phyloP scores from a whole-genome alignment of 495 filamentous ascomycete genomes.

The Daldinia loculata region DNA sequence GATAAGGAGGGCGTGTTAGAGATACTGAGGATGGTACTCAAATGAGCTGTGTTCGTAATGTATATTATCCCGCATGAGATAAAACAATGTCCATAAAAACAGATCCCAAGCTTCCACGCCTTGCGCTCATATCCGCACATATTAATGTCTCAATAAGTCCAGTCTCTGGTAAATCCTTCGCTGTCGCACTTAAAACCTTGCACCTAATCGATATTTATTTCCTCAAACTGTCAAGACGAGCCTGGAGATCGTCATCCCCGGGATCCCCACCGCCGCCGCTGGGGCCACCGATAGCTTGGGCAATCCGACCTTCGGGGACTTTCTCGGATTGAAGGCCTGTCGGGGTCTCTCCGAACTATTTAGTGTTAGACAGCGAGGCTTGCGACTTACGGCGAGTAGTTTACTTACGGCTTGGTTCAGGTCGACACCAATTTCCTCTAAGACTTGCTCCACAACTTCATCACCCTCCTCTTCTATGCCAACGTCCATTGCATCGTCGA shows the following conservation, averaged over 20 bases:
- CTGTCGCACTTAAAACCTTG: conserved; percentile 13
- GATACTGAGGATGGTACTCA: conserved; percentile 43
- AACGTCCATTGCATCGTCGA: conserved; percentile 95
- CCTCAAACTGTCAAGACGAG: conserved; percentile 80
- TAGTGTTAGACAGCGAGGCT: conserved; percentile 21
- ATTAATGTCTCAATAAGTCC: conserved; percentile 9
- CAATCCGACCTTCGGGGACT: conserved; percentile 70
- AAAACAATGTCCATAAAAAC: conserved; percentile 20
- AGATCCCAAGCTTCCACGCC: conserved; percentile 12
- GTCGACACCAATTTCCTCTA: conserved; percentile 97
- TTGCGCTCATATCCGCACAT: conserved; percentile 23
- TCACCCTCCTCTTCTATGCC: conserved; percentile 92
- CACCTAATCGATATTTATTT: conserved; percentile 49
- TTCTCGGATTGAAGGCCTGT: conserved; percentile 69
- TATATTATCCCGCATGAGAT: conserved; percentile 7
- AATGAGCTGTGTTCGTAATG: conserved; percentile 29
- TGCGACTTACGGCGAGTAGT: background rate
- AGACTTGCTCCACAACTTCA: conserved; percentile 92
- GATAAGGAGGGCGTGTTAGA: conserved; percentile 38
- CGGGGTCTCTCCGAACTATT: conserved; percentile 81
- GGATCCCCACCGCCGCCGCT: conserved; percentile 62
- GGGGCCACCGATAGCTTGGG: conserved; percentile 74
- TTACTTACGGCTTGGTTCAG: conserved; percentile 81
- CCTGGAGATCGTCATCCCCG: conserved; percentile 82
- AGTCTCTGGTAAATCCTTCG: conserved; percentile 4